A percentile compares a stretch with the other conserved stretches of the same genome.
These are phyloP conservation scores for Xylariales sp. DNA, from an alignment of 2,329 filamentous ascomycete genomes.

Conservation along the genomic window DNA sequence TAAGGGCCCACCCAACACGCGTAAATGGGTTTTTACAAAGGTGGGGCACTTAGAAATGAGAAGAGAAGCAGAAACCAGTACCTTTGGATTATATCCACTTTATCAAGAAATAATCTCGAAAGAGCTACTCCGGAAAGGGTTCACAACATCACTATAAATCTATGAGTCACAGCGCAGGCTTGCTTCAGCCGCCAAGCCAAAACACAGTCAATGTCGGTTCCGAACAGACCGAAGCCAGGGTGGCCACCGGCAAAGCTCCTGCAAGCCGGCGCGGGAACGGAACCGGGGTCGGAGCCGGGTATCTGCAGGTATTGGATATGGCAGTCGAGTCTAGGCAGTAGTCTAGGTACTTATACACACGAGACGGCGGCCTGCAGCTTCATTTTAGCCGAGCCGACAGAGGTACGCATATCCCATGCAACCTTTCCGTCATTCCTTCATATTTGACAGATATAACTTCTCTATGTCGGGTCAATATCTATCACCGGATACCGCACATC, in stretches of 20 bases:
- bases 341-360: no score
- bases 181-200: background rate
- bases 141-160: background rate
- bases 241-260: background rate
- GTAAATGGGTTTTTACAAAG: conserved; percentile 17
- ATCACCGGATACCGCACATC: no score
- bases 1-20: background rate
- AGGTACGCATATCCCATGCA: no score
- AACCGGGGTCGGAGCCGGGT: background rate
- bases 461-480: no score
- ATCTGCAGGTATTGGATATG: background rate
- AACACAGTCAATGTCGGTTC: conserved; percentile 13
- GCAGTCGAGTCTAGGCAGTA: no score
- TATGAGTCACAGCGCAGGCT: background rate
- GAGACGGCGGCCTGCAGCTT: no score
- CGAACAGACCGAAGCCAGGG: background rate
- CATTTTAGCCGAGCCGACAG: no score
- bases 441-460: no score
- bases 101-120: conserved; percentile 1
- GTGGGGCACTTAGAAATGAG: conserved; percentile 2
- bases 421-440: no score
- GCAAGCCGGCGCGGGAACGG: background rate
- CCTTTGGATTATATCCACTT: background rate
- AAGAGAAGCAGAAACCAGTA: background rate
- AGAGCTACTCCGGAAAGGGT: background rate